Evolutionary conservation across 345 rosid genomes (phyloP).

Genomic region (Cardamine chenopodiifolia): DNA sequence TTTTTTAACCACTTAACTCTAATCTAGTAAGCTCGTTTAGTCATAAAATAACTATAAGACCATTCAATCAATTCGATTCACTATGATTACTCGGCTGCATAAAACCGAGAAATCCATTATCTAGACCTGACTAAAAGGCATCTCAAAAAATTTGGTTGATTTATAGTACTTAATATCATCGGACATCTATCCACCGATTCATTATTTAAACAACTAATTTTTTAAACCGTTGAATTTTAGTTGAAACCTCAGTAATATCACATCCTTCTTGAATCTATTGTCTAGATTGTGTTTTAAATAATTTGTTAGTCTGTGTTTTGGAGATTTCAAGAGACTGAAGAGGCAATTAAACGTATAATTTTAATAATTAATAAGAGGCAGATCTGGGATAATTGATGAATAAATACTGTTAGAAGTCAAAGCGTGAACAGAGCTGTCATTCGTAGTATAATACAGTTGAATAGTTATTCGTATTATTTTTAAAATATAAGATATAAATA

Average conservation of each 20-base stretch:
- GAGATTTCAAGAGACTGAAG: conserved; percentile 20
- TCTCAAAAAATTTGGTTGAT: neutral
- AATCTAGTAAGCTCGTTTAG: neutral
- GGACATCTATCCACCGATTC: neutral
- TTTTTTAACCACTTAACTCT: neutral
- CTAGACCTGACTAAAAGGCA: neutral
- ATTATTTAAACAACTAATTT: neutral
- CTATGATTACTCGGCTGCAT: neutral
- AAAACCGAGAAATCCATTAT: neutral
- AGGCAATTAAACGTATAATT: conserved; percentile 24
- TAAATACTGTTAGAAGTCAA: conserved; percentile 24
- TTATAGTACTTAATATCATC: neutral
- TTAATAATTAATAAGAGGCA: conserved; percentile 26
- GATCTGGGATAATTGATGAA: conserved; percentile 25
- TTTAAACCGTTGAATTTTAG: conserved; percentile 5
- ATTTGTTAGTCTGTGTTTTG: neutral
- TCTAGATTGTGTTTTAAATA: neutral
- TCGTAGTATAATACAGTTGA: conserved; percentile 6
- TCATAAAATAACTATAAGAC: neutral
- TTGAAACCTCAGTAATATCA: conserved; percentile 16
- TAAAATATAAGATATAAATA: neutral
- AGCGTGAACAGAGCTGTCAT: conserved; percentile 37
- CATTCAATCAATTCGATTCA: neutral
- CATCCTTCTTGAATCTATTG: conserved; percentile 1
- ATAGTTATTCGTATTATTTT: neutral